Conservation (phyloP, 805 yeast genomes). For the Starmerella sp. region DNA sequence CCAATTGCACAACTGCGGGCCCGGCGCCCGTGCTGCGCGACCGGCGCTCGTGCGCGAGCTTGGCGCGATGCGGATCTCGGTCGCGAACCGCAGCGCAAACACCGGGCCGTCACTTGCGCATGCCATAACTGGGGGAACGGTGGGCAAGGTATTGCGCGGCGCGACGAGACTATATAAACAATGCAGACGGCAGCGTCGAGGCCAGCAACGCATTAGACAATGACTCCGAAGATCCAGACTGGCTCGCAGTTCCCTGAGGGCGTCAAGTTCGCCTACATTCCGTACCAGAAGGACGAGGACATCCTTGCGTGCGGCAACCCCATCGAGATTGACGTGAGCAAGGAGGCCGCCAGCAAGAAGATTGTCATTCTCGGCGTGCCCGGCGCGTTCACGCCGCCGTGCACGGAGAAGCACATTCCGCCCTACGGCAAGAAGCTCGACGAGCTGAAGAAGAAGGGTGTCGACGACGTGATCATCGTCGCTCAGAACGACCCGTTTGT, state of each 20-base stretch:
- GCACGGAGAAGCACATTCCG: conserved; percentile 62
- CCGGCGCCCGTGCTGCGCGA: no score
- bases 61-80: no score
- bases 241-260: conserved; percentile 28
- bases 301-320: conserved; percentile 34
- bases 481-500: conserved; percentile 67
- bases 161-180: background rate
- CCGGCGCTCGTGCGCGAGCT: no score
- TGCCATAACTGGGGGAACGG: background rate
- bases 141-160: conserved; percentile 5
- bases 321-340: conserved; percentile 27
- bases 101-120: background rate
- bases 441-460: conserved; percentile 47
- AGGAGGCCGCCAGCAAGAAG: conserved; percentile 36
- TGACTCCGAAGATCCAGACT: no score
- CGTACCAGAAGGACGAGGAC: conserved; percentile 26
- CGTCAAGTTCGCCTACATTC: conserved; percentile 28
- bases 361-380: conserved; percentile 68
- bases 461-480: conserved; percentile 50
- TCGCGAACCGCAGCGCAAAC: no score
- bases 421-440: conserved; percentile 43
- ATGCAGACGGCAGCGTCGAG: no score
- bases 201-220: no score
- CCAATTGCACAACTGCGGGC: no score
- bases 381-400: conserved; percentile 81